Evolutionary conservation across 2,329 filamentous ascomycete species (phyloP), one percentile per base, ranked within the genome.

Genomic region (Macrophomina phaseolina): DNA sequence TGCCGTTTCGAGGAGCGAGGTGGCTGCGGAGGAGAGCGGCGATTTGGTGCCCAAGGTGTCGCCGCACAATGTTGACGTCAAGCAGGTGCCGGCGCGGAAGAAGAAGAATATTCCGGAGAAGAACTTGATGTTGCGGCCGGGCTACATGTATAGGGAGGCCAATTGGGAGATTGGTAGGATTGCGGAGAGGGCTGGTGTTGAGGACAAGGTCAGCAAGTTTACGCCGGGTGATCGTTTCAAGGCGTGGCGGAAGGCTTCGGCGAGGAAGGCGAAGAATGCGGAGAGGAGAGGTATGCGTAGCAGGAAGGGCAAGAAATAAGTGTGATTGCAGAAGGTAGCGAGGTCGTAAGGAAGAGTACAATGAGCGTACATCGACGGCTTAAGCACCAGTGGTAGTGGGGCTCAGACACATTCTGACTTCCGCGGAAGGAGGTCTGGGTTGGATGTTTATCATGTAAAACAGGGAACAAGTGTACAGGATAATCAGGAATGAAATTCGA

Each of bases 111-210:
- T 67, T 73, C 72, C 30, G 71, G 60, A 45, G 12, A 67, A 38
- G 14, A 52, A 73, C 30, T 72, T 84, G 42, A 76, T 71, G 52
- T 71, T 87, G 68, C 81, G 84, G 66, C 82, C 84, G 4, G 86
- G 87, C 4, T 89, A 90, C 73, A 87, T 87, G 80, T 89, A 86
- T 74, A 81, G 89, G 69, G 84, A 89, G 77, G 82, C 86, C 7
- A 91, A 91, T 76, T 90, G 87, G 86, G 80, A 87, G 77, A 90
- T 91, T 81, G 89, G 89, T 65, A 79, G 87, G 5, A 83, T 84
- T 34, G 87, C 86, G 5, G 87, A 91, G 78, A 83, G 82, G 75
- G 85, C 85, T 30, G 85, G 85, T 30, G 81, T 89, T 64, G 40
- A 40, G 40, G 40, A 61, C 9, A 81, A 81, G 69, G 87, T 88